These are phyloP conservation scores for Mallotus japonicus DNA, from an alignment of 441 rosid species.

Conservation along the genomic window DNA sequence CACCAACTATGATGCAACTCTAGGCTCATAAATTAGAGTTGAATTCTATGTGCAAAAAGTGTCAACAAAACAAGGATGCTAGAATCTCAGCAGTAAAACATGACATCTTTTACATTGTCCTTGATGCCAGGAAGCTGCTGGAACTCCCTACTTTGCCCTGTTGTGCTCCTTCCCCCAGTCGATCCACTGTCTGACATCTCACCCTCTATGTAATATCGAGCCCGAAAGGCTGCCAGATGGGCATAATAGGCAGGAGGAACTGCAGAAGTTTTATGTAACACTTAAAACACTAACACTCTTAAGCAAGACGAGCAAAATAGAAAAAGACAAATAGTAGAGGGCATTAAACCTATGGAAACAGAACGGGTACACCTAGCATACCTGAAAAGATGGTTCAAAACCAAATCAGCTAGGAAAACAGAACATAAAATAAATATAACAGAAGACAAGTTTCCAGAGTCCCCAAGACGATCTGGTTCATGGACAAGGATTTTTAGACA, in stretches of 20 bases:
- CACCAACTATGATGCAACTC: no score
- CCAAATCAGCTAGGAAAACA: not conserved
- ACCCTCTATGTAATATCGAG: constrained; percentile 51
- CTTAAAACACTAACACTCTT: not conserved
- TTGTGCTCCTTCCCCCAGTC: constrained; percentile 2
- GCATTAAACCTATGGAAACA: constrained; percentile 49
- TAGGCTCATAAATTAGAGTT: no score
- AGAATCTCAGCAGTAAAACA: constrained; percentile 57
- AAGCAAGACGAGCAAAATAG: not conserved
- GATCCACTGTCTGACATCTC: constrained; percentile 39
- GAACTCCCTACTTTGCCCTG: not conserved
- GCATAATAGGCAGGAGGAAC: constrained; percentile 81
- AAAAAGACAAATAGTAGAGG: not conserved
- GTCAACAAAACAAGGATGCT: no score
- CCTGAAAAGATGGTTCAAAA: constrained; percentile 27
- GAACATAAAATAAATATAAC: not conserved
- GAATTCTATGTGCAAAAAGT: not conserved
- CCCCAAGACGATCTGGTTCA: not conserved
- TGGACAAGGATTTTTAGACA: not conserved
- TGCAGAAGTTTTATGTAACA: constrained; percentile 25
- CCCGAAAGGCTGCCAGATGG: constrained; percentile 61
- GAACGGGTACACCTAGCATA: constrained; percentile 67
- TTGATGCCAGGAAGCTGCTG: constrained; percentile 42
- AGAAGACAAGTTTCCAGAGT: not conserved
- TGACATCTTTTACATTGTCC: constrained; percentile 57